Evolutionary conservation across 495 filamentous ascomycete genomes (phyloP).

Genomic region (Talaromyces proteolyticus): DNA sequence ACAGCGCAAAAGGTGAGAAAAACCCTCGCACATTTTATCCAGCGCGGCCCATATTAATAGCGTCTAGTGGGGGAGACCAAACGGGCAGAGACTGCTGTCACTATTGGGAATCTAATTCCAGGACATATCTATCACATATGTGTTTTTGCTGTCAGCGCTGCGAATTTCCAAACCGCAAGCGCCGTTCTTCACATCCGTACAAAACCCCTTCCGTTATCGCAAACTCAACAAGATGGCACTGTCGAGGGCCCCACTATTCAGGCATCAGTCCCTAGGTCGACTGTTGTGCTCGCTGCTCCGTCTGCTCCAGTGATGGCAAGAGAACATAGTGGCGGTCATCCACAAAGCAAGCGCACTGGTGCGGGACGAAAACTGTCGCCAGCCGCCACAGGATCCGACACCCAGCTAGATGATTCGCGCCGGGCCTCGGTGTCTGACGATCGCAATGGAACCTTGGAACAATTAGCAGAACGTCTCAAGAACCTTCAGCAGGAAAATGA

Average conservation of each 20-base stretch:
- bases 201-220: constrained; percentile 46
- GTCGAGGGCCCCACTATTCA: constrained; percentile 32
- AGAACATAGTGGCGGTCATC: constrained; percentile 53
- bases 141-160: constrained; percentile 79
- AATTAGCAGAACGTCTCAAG: constrained; percentile 67
- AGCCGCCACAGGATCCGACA: constrained; percentile 53
- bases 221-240: constrained; percentile 45
- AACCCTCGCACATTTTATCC: neutral
- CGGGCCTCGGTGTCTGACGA: constrained; percentile 23
- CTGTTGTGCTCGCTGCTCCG: constrained; percentile 47
- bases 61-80: constrained; percentile 75
- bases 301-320: constrained; percentile 52
- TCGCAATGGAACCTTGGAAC: constrained; percentile 39
- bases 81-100: constrained; percentile 81
- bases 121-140: constrained; percentile 87
- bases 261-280: constrained; percentile 37
- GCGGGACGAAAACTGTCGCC: constrained; percentile 74
- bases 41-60: too few relatives aligned
- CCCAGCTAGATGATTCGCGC: constrained; percentile 28
- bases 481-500: constrained; percentile 68
- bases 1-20: constrained; percentile 77
- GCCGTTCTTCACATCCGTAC: constrained; percentile 77
- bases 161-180: constrained; percentile 88
- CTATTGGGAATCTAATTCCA: constrained; percentile 77
- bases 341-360: constrained; percentile 57